Evolutionary conservation across 148 eudicot species (phyloP).

Genomic region (Cornus florida): DNA sequence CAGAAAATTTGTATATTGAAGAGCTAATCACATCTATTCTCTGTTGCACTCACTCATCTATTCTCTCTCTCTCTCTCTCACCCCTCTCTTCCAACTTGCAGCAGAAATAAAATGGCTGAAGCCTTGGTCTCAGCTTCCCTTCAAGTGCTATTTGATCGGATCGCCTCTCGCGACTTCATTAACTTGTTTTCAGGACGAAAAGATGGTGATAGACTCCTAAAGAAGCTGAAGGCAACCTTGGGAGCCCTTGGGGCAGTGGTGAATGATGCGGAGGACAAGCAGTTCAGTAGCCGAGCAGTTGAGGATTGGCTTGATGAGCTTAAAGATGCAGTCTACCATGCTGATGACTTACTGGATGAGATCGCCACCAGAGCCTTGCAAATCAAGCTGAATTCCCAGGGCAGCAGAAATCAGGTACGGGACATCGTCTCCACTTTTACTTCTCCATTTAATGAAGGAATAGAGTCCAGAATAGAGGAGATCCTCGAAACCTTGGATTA

Average conservation of each 20-base stretch:
- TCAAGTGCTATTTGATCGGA: too few species aligned
- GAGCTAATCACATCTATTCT: too few species aligned
- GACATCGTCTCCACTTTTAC: neutral
- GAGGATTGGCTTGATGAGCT: neutral
- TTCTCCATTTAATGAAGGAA: neutral
- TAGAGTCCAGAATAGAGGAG: slow-evolving; percentile 8
- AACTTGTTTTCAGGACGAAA: too few species aligned
- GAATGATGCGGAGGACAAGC: neutral
- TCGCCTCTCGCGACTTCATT: too few species aligned
- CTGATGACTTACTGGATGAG: neutral
- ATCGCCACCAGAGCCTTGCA: neutral
- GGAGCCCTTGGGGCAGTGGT: neutral
- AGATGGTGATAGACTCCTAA: too few species aligned
- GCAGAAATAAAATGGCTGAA: too few species aligned
- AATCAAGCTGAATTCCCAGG: neutral
- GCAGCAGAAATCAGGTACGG: neutral
- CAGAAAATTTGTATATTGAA: too few species aligned
- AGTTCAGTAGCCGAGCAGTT: neutral
- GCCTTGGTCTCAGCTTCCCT: too few species aligned
- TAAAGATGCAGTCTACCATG: neutral
- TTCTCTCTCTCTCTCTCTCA: too few species aligned
- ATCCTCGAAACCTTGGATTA: slow-evolving; percentile 17
- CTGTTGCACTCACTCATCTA: too few species aligned
- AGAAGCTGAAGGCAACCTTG: too few species aligned
- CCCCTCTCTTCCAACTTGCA: too few species aligned